Base-by-base conservation (phyloP, 2,329 filamentous ascomycete genomes). In the Aureobasidium sp. region DNA sequence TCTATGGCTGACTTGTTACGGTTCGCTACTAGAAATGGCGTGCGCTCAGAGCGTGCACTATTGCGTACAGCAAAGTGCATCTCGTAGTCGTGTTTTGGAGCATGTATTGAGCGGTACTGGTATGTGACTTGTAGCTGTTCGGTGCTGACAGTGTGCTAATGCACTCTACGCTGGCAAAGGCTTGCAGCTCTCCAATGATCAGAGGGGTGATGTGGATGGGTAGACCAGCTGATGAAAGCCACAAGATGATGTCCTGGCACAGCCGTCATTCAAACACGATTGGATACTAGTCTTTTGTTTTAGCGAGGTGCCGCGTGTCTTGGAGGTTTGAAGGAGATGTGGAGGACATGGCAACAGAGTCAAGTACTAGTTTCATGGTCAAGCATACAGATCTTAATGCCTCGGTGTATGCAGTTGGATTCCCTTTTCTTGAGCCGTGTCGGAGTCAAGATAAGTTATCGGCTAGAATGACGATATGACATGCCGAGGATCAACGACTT, bases 131-230 rank as follows among this genome's bases (percentile, higher is more conserved):
- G 21, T n/a, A 21, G 25, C 7, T 21, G 38, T 33, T 19, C 25
- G 10, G 11, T 21, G 53, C 19, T 46, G 53, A 46, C 21, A 40
- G 8, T 3, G 40, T 23, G 29, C 29, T 35, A 35, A 57, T 46
- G 53, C 53, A 35, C 37, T 45, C 27, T 57, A 40, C 53, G 53
- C 31, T 57, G 53, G 53, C 53, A 42, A 40, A 57, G 38, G 40
- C 29, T 46, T 46, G 31, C 53, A 46, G 35, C 35, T 40, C 35
- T n/a, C 35, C 49, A 53, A 53, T 53, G 35, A 29, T 17, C 19
- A 23, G 21, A 7, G 11, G 21, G 27, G 33, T 51, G 11, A 6
- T 23, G 19, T 2, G n/a, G 17, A n/a, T 42, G 10, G 13, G 27
- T 21, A 9, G 51, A n/a, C 38, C 49, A 53, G 31, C 49, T 53